Conservation (phyloP, 768 basidiomycete species). For the Collybiopsis confluens region DNA sequence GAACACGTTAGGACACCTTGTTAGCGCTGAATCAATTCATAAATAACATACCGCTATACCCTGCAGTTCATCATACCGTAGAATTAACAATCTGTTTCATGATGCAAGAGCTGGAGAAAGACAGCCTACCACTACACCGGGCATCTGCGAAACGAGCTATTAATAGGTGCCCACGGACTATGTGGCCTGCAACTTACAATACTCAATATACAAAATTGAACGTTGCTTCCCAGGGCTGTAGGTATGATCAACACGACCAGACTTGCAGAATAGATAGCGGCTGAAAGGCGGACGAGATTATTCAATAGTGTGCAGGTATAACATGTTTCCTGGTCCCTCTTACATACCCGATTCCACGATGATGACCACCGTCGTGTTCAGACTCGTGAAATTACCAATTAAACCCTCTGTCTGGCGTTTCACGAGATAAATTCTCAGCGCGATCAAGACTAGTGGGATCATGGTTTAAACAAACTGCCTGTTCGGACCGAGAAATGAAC, state of each 20-base stretch:
- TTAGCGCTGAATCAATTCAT: background rate
- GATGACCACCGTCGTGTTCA: conserved; percentile 11
- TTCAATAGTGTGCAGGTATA: background rate
- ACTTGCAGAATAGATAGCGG: conserved; percentile 12
- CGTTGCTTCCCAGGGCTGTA: conserved; percentile 10
- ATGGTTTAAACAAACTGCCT: background rate
- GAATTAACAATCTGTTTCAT: too few species aligned
- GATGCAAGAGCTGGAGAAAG: background rate
- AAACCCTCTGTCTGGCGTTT: conserved; percentile 1
- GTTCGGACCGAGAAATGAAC: background rate
- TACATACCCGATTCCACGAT: conserved; percentile 15
- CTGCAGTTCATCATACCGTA: background rate
- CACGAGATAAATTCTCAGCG: conserved; percentile 12
- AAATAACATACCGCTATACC: background rate
- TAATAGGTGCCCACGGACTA: background rate
- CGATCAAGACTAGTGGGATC: conserved; percentile 9
- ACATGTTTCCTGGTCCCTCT: background rate
- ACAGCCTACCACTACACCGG: background rate
- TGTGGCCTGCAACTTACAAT: conserved; percentile 2
- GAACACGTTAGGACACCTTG: too few species aligned
- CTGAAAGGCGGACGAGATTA: background rate
- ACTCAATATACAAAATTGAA: conserved; percentile 13
- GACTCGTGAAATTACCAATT: conserved; percentile 2
- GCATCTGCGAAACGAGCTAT: background rate
- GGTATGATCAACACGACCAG: conserved; percentile 14